Evolutionary conservation across 2,329 filamentous ascomycete genomes (phyloP).

Genomic region (Colletotrichum horii): DNA sequence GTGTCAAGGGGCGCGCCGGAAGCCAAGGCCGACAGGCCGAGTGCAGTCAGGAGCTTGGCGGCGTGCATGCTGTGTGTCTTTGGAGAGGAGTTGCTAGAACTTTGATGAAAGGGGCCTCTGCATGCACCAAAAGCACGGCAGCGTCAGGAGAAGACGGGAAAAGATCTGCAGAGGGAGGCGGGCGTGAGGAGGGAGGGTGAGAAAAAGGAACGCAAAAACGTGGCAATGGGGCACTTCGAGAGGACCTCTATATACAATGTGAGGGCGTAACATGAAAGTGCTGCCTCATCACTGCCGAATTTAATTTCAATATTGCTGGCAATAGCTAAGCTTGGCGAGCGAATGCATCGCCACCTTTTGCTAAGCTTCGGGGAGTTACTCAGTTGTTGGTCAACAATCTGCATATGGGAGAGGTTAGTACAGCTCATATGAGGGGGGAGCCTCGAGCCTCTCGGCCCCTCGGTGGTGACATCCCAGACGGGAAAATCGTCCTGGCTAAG

Average conservation of each 20-base stretch:
- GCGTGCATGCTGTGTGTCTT: neutral
- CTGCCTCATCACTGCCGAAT: neutral
- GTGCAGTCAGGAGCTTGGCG: neutral
- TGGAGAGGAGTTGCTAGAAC: neutral
- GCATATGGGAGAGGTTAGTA: neutral
- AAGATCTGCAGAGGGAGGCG: neutral
- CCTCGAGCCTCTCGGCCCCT: neutral
- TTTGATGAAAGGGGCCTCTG: conserved; percentile 1
- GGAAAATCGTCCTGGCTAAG: neutral
- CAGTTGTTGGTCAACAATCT: neutral
- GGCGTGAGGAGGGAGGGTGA: neutral
- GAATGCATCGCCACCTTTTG: neutral
- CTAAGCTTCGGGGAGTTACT: neutral
- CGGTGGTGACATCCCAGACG: conserved; percentile 1
- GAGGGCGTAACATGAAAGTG: neutral
- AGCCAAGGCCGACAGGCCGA: neutral
- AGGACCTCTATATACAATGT: conserved; percentile 1
- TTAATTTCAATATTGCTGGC: neutral
- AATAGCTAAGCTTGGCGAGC: neutral
- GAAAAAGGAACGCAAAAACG: neutral
- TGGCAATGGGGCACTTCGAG: neutral
- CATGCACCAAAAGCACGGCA: neutral
- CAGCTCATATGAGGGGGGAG: neutral
- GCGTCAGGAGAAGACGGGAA: neutral
- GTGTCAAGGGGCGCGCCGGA: neutral